phyloP scores from a whole-genome alignment of 169 alveolate genomes.

The Besnoitia besnoiti region DNA sequence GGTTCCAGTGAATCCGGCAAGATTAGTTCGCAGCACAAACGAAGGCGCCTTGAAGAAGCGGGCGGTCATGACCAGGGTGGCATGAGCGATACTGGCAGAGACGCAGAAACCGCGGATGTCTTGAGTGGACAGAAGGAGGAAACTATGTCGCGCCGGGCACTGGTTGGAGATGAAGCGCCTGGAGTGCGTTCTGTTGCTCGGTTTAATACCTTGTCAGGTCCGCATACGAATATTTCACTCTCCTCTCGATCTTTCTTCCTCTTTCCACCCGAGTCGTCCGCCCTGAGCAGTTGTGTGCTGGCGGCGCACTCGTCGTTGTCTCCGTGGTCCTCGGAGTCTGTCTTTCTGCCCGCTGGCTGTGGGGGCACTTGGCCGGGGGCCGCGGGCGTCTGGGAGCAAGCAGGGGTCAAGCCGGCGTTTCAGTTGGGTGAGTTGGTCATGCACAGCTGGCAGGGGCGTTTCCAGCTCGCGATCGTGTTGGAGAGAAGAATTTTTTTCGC shows the following conservation, averaged over 20 bases:
- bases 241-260: background rate
- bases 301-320: background rate
- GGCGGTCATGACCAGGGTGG: too few relatives aligned
- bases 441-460: background rate
- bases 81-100: too few relatives aligned
- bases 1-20: too few relatives aligned
- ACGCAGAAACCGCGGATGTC: too few relatives aligned
- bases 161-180: too few relatives aligned
- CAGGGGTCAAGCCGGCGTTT: constrained; percentile 18
- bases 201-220: too few relatives aligned
- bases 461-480: background rate
- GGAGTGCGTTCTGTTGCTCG: too few relatives aligned
- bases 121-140: too few relatives aligned
- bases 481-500: background rate
- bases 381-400: constrained; percentile 2
- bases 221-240: too few relatives aligned
- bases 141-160: too few relatives aligned
- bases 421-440: background rate
- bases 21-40: too few relatives aligned
- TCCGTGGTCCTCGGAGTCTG: background rate
- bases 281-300: background rate
- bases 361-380: background rate
- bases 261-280: background rate
- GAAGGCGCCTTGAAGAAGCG: too few relatives aligned
- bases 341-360: background rate